Evolutionary conservation across 768 basidiomycete genomes (phyloP), one percentile per base, ranked within the genome.

Genomic region (Daedalea quercina): DNA sequence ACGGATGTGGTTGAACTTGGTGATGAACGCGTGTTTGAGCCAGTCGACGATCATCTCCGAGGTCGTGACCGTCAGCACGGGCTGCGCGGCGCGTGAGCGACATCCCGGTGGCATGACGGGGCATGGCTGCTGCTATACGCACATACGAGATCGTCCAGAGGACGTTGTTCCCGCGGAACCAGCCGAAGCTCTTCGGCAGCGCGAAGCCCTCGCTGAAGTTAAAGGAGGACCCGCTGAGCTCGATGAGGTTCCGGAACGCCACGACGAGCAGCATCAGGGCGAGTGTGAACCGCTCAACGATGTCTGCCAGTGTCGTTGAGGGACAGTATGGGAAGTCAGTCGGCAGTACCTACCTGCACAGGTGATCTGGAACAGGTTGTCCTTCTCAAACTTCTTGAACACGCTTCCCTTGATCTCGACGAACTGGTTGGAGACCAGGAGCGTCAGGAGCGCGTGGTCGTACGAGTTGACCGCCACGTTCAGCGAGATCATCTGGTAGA

Each of bases 351-450:
- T 58, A 91, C 91, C 92, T 57, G 96, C 96, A 60, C 96, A 99
- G 44, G 94, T 94, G 54, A 99, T 94, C 68, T 99, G 96, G 67
- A 99, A 97, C 9, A 99, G 78, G 64, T 90, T 97, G 63, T 99
- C 96, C 66, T 97, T 99, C 66, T 98, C 96, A 62, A 99, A 98
- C 66, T 88, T 97, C 71, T 98, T 99, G 82, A 99, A 99, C 1
- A 99, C 96, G 65, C 90, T 93, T 31, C 95, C 94, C 70, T 99
- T 99, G 69, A 98, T 98, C 70, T 99, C 96, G 31, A 98, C 95
- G 63, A 99, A 98, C 67, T 99, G 96, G 64, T 98, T 99, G 43
- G 93, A 96, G 43, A 99, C 84, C 8, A 99, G 78, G 0, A 99
- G 78, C 0, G 94, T 96, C 37, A 99, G 76, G 7, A 99, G 81